These are phyloP conservation scores for Otatea glauca DNA, from an alignment of 176 grass and related monocot species.

Conservation along the genomic window DNA sequence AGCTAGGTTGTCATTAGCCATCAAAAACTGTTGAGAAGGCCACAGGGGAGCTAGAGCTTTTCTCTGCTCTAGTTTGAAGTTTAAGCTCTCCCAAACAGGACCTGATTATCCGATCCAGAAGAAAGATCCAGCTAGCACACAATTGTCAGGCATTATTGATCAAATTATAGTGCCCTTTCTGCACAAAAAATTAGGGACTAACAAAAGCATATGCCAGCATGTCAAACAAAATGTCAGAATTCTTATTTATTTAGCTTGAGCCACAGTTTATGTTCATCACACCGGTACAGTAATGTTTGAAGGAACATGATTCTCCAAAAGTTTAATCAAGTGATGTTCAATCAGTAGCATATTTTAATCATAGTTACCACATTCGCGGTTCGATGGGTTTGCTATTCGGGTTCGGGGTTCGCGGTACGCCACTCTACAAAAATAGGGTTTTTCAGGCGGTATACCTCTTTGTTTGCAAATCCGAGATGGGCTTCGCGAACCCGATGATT, in stretches of 20 bases:
- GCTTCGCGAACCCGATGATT: no score
- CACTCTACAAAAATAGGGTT: no score
- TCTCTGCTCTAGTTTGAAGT: background rate
- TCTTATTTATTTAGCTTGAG: no score
- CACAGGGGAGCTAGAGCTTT: slow-evolving; percentile 14
- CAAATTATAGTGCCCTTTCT: background rate
- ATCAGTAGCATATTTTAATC: slow-evolving; percentile 10
- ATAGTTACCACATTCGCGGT: no score
- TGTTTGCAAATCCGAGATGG: no score
- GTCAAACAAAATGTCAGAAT: no score
- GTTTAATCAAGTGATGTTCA: slow-evolving; percentile 12
- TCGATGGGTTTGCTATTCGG: no score
- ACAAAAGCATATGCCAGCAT: background rate
- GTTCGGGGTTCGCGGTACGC: no score
- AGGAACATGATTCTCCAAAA: slow-evolving; percentile 2
- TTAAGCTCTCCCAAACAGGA: background rate
- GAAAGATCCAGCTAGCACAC: slow-evolving; percentile 24
- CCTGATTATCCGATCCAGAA: background rate
- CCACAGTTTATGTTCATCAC: background rate
- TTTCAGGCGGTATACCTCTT: no score
- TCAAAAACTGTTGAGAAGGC: slow-evolving; percentile 12
- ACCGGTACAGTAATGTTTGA: background rate
- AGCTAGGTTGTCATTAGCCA: background rate
- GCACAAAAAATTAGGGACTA: slow-evolving; percentile 16
- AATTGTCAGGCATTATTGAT: background rate